Percentiles rank a stretch among this genome's conserved stretches.
Conservation (phyloP, 2,329 filamentous ascomycete genomes). For the Pseudofabraea citricarpa region DNA sequence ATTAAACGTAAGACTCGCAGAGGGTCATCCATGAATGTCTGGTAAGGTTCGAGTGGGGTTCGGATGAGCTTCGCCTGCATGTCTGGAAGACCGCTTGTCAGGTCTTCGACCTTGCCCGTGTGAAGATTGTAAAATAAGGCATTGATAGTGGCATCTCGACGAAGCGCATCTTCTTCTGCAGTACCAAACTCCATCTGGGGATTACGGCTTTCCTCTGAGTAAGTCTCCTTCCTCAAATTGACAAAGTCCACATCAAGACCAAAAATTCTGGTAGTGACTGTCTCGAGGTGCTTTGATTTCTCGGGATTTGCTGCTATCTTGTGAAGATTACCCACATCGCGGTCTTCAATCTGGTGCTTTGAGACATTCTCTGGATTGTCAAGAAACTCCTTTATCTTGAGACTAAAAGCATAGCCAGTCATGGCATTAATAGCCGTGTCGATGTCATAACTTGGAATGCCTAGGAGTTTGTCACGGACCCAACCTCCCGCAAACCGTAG, state of each 20-base stretch:
- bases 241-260: constrained; percentile 91
- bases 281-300: constrained; percentile 95
- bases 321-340: constrained; percentile 71
- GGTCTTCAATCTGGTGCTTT: constrained; percentile 52
- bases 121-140: constrained; percentile 94
- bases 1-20: constrained; percentile 81
- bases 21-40: constrained; percentile 94
- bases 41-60: constrained; percentile 80
- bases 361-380: constrained; percentile 52
- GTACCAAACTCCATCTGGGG: constrained; percentile 93
- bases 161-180: constrained; percentile 80
- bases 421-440: constrained; percentile 82
- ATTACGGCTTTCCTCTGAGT: constrained; percentile 82
- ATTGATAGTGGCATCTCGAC: constrained; percentile 91
- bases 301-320: constrained; percentile 90
- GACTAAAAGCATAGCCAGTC: constrained; percentile 75
- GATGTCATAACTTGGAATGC: constrained; percentile 70
- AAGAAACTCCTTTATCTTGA: constrained; percentile 64
- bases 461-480: constrained; percentile 80
- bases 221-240: constrained; percentile 88
- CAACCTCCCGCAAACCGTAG: constrained; percentile 81
- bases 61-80: constrained; percentile 69
- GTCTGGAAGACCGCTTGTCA: constrained; percentile 74
- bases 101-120: constrained; percentile 75
- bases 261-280: constrained; percentile 79